Conservation (phyloP, 2,329 filamentous ascomycete genomes). For the Xylaria sp. region DNA sequence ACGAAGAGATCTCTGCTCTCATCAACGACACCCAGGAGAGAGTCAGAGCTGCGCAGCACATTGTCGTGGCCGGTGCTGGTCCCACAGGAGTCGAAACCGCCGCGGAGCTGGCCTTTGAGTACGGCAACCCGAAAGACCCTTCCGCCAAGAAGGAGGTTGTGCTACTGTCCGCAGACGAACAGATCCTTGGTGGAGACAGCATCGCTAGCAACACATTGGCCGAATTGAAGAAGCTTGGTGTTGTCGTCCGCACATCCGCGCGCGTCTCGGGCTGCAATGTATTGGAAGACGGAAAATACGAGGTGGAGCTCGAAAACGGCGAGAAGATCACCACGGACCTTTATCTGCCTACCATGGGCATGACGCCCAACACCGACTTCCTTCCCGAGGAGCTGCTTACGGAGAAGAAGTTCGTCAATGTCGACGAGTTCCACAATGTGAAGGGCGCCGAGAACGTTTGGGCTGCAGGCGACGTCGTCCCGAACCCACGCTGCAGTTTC, state of each 20-base stretch:
- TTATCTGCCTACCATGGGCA: slow-evolving; percentile 53
- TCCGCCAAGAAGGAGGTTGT: slow-evolving; percentile 44
- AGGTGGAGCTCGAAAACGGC: slow-evolving; percentile 43
- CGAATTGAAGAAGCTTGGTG: slow-evolving; percentile 50
- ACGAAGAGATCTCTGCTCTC: slow-evolving; percentile 39
- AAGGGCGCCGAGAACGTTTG: slow-evolving; percentile 42
- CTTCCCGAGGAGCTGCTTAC: slow-evolving; percentile 42
- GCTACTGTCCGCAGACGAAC: slow-evolving; percentile 39
- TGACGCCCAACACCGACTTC: slow-evolving; percentile 51
- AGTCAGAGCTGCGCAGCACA: slow-evolving; percentile 43
- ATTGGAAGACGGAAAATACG: slow-evolving; percentile 41
- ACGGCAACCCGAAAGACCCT: slow-evolving; percentile 39
- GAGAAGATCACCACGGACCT: slow-evolving; percentile 47
- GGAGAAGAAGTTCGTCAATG: slow-evolving; percentile 40
- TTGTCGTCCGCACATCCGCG: slow-evolving; percentile 41
- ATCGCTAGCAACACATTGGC: slow-evolving; percentile 38
- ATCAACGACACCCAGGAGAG: slow-evolving; percentile 39
- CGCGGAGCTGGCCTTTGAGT: slow-evolving; percentile 50
- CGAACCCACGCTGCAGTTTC: slow-evolving; percentile 42
- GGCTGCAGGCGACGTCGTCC: slow-evolving; percentile 51
- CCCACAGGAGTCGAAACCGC: slow-evolving; percentile 52
- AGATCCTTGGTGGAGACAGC: slow-evolving; percentile 42
- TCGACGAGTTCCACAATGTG: slow-evolving; percentile 48
- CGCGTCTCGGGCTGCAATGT: slow-evolving; percentile 36
- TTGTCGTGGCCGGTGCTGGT: slow-evolving; percentile 54